Evolutionary conservation across 805 yeast genomes (phyloP), one percentile per base, ranked within the genome.

Genomic region (Pichia nanzhaoensis): DNA sequence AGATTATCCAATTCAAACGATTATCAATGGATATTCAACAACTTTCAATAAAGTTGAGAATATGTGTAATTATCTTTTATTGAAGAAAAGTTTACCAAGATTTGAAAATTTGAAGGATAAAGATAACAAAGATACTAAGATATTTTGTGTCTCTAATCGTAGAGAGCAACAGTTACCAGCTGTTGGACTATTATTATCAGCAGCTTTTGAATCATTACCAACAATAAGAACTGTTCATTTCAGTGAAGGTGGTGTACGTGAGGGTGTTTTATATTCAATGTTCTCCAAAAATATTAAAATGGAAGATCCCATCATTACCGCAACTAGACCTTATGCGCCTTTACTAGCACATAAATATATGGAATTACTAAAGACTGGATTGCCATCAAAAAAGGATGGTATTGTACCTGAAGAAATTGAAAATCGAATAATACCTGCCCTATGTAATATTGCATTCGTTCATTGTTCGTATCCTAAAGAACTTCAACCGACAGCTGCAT

Each of bases 401-500:
- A 66, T 71, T 24, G 77, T 80, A 2, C 90, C 90, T 4, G 58
- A 59, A 17, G 79, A 80, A 48, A 77, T 84, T 16, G 61, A 71
- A 19, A 63, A 72, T 36, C 68, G 89, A 52, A 71, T 84, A 10
- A 78, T 80, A 4, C 84, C 84, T 12, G 89, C 89, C 0, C 65
- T 83, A 28, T 82, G 86, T 55, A 83, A 84, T 55, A 65, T 83
- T 41, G 84, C 88, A 1, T 84, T 84, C 62, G 84, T 80, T 12
- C 90, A 84, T 57, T 79, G 85, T 28, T 78, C 88, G 7, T 83
- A 82, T 57, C 85, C 88, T 27, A 80, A 82, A 56, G 91, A 84
- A 56, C 62, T 82, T 41, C 91, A 82, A 61, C 81, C 90, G 7
- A 75, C 82, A 5, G 83, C 87, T 1, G 85, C 89, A 1, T 65